Conservation (phyloP, 331 rosid genomes). For the Malus hybrid region DNA sequence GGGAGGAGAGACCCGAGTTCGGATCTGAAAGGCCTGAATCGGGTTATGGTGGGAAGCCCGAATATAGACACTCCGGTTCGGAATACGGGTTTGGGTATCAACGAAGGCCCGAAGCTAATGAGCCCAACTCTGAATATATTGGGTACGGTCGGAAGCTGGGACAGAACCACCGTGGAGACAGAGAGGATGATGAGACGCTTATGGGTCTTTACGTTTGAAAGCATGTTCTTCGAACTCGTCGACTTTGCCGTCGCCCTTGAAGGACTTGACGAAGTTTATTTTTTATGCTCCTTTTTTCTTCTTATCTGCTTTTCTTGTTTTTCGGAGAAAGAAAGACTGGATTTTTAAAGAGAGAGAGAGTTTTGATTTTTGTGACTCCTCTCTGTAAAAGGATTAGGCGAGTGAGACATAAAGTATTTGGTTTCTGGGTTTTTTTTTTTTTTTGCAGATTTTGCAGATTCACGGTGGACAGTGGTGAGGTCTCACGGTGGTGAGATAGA, state of each 20-base stretch:
- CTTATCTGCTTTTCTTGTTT: background rate
- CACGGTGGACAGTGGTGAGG: too few species aligned
- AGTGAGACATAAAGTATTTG: too few species aligned
- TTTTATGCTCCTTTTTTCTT: background rate
- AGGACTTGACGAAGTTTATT: slow-evolving; percentile 48
- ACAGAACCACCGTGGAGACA: slow-evolving; percentile 40
- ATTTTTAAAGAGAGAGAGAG: too few species aligned
- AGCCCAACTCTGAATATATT: background rate
- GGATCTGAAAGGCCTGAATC: slow-evolving; percentile 1
- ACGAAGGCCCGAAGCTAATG: slow-evolving; percentile 4
- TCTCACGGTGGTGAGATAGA: too few species aligned
- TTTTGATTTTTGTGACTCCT: too few species aligned
- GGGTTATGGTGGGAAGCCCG: slow-evolving; percentile 27
- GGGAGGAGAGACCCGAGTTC: background rate
- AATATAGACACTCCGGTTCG: background rate
- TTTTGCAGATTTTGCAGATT: too few species aligned
- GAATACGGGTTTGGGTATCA: slow-evolving; percentile 30
- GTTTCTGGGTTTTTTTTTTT: too few species aligned
- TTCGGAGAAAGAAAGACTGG: too few species aligned
- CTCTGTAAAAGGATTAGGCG: too few species aligned
- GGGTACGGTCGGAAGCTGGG: background rate
- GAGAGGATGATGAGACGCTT: slow-evolving; percentile 36
- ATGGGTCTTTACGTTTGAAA: slow-evolving; percentile 42
- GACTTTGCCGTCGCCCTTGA: slow-evolving; percentile 60
- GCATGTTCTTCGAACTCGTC: slow-evolving; percentile 56